These are phyloP conservation scores for Fraxinus ornus DNA, from an alignment of 305 asterid species.

Conservation along the genomic window DNA sequence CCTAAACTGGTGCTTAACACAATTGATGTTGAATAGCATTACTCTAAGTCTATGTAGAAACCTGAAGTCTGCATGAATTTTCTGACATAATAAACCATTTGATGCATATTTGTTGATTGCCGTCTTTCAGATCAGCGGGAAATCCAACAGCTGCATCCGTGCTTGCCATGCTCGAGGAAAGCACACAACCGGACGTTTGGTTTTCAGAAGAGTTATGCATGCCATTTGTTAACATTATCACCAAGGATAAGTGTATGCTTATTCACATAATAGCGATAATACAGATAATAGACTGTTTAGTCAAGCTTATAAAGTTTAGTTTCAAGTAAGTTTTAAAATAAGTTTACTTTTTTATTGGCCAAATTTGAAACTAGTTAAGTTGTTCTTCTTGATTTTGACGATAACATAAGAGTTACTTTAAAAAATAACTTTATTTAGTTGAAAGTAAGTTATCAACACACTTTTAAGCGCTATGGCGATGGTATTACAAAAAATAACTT, in stretches of 20 bases:
- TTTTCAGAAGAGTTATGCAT: slow-evolving; percentile 76
- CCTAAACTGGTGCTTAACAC: not conserved
- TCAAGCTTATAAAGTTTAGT: not conserved
- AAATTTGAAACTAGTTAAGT: not conserved
- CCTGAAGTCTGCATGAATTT: not conserved
- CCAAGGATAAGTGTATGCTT: not conserved
- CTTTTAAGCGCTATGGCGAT: slow-evolving; percentile 33
- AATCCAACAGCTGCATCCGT: slow-evolving; percentile 62
- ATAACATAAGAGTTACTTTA: not conserved
- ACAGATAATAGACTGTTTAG: not conserved
- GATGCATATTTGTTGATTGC: slow-evolving; percentile 7
- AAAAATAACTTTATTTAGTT: not conserved
- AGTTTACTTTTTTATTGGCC: not conserved
- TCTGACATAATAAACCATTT: not conserved
- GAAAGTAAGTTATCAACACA: not conserved
- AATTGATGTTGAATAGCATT: not conserved
- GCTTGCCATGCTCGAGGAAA: slow-evolving; percentile 81
- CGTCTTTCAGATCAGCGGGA: slow-evolving; percentile 67
- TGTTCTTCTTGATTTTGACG: not conserved
- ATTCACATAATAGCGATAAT: not conserved
- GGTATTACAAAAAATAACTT: not conserved
- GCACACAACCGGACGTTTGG: slow-evolving; percentile 85
- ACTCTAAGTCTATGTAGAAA: not conserved
- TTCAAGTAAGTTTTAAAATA: no score
- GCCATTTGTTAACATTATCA: not conserved